Evolutionary conservation across 2,329 filamentous ascomycete genomes (phyloP).

Genomic region (Bisporella sp.): DNA sequence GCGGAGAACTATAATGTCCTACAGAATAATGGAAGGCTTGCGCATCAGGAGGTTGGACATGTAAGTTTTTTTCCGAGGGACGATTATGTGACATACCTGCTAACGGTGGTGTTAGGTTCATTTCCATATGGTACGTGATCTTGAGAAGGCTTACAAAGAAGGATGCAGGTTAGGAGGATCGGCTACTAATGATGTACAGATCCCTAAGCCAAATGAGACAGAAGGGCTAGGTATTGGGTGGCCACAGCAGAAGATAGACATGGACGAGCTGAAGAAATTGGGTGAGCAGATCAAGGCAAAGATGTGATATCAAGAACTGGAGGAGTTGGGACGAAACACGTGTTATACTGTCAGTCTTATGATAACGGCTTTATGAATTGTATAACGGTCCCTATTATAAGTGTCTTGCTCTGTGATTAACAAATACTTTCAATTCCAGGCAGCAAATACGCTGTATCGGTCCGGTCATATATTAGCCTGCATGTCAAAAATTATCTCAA

Average conservation of each 20-base stretch:
- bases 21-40: conserved; percentile 90
- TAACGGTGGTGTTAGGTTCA: conserved; percentile 54
- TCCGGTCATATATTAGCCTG: too few species aligned
- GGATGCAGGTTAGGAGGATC: not conserved
- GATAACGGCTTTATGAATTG: too few species aligned
- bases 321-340: not conserved
- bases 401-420: too few species aligned
- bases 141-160: not conserved
- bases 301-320: conserved; percentile 50
- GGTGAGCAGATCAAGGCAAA: conserved; percentile 81
- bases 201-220: conserved; percentile 81
- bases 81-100: not conserved
- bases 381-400: too few species aligned
- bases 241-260: conserved; percentile 69
- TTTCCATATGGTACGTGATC: conserved; percentile 72
- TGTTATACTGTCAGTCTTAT: too few species aligned
- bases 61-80: conserved; percentile 44
- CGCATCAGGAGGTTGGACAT: conserved; percentile 90
- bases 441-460: too few species aligned
- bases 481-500: too few species aligned
- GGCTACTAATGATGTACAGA: conserved; percentile 42
- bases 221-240: conserved; percentile 78
- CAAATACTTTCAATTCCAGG: too few species aligned
- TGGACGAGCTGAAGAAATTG: conserved; percentile 74
- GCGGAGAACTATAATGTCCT: conserved; percentile 84